Base-by-base conservation (phyloP, 2,329 filamentous ascomycete species). In the Fusarium sp. region DNA sequence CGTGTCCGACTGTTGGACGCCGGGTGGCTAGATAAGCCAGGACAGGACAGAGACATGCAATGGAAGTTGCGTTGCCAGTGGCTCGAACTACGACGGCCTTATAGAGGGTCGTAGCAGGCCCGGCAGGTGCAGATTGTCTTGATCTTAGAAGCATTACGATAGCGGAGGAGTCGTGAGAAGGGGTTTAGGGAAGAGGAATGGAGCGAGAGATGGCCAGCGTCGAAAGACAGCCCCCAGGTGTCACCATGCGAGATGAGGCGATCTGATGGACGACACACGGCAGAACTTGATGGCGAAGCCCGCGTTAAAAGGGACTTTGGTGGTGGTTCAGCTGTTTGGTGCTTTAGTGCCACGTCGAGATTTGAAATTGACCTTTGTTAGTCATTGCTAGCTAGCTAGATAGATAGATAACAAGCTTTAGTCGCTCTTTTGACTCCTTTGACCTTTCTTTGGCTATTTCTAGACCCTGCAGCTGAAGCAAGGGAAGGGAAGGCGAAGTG, bases 71-170 rank as follows among this genome's bases (percentile, higher is more conserved):
- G 53, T 63, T 64, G 53, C 64, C 52, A 62, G 65, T 36, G 59
- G 54, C 59, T 59, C 55, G 42, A 64, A 55, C 54, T 53, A 65
- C 59, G 50, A 57, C 43, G 48, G 64, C 61, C 65, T 42, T 15
- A 47, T 59, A 46, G 24, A 58, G 45, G 61, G 63, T 66, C 63
- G 53, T 58, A 64, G 41, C 51, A 52, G 61, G 60, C 63, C 69
- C 47, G 65, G 57, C 61, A 65, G 67, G 57, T 71, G 67, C 64
- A 71, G 64, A 70, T 70, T 71, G 67, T 71, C 69, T 71, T 68
- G 67, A 67, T 71, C 63, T 69, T 66, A 48, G 55, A 59, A 69
- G 61, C 48, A 63, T 64, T 65, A 64, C 54, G 45, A 65, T 65
- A 65, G 62, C 50, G 41, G 55, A 68, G 45, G 51, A 29, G 59